Percentiles rank a stretch among this genome's conserved stretches.
Evolutionary conservation across 305 asterid genomes (phyloP).

Genomic region (Fraxinus albicans): DNA sequence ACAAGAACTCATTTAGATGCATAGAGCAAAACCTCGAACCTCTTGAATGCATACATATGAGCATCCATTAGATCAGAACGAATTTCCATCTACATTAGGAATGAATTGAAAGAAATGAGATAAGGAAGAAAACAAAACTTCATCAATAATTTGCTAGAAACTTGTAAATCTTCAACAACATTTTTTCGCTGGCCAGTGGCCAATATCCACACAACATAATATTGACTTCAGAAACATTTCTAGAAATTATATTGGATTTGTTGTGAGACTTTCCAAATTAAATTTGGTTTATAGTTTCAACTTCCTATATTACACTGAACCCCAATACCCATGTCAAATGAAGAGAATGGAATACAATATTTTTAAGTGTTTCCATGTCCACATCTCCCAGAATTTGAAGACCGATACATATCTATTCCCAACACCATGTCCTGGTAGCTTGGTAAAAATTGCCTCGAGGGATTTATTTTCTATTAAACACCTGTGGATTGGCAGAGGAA

Average conservation of each 20-base stretch:
- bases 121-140: background rate
- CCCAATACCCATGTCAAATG: constrained; percentile 2
- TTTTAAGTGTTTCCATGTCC: background rate
- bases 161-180: background rate
- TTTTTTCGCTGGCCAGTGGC: background rate
- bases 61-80: constrained; percentile 96
- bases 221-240: background rate
- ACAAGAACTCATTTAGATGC: constrained; percentile 24
- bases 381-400: constrained; percentile 21
- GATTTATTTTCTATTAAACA: background rate
- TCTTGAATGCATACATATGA: constrained; percentile 97
- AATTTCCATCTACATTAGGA: constrained; percentile 76
- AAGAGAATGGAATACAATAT: background rate
- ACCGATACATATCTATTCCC: constrained; percentile 8
- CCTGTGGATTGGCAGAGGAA: constrained; percentile 16
- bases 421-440: constrained; percentile 10
- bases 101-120: constrained; percentile 10
- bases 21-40: constrained; percentile 51
- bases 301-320: constrained; percentile 1
- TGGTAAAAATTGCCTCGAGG: background rate
- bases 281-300: background rate
- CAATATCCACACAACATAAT: background rate
- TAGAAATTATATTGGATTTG: background rate
- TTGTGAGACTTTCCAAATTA: constrained; percentile 1
- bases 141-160: constrained; percentile 14